Conservation (phyloP, 1,284 basidiomycete genomes). For the Cutaneotrichosporon mucoides region DNA sequence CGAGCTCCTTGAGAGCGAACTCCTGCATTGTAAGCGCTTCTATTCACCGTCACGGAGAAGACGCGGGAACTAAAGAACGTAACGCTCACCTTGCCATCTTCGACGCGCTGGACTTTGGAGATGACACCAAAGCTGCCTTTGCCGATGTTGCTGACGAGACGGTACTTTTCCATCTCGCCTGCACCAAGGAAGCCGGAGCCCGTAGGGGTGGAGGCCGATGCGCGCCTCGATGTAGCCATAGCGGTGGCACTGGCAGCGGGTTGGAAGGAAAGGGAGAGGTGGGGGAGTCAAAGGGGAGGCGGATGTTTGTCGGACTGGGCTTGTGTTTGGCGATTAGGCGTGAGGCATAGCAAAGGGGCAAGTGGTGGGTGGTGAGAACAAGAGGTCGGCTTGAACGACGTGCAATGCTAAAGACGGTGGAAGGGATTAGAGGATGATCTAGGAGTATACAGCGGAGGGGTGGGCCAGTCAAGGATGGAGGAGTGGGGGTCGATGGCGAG, state of each 20-base stretch:
- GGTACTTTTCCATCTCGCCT: slow-evolving; percentile 67
- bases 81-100: slow-evolving; percentile 67
- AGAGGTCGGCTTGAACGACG: too few species aligned
- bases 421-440: background rate
- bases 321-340: background rate
- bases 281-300: background rate
- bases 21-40: slow-evolving; percentile 53
- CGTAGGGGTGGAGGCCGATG: slow-evolving; percentile 5
- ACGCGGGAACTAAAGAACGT: background rate
- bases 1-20: slow-evolving; percentile 89
- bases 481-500: background rate
- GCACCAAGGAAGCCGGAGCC: slow-evolving; percentile 35
- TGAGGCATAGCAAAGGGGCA: background rate
- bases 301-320: background rate
- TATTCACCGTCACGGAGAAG: background rate
- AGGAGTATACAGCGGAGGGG: background rate
- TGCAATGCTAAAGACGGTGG: background rate
- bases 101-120: slow-evolving; percentile 79
- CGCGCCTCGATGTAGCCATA: slow-evolving; percentile 8
- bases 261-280: background rate
- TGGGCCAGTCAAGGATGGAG: background rate
- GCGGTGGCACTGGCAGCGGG: slow-evolving; percentile 3
- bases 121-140: slow-evolving; percentile 98
- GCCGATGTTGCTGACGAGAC: slow-evolving; percentile 84
- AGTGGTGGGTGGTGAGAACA: background rate